phyloP scores from a whole-genome alignment of 176 grass and related monocot genomes.

The Bromus sterilis region DNA sequence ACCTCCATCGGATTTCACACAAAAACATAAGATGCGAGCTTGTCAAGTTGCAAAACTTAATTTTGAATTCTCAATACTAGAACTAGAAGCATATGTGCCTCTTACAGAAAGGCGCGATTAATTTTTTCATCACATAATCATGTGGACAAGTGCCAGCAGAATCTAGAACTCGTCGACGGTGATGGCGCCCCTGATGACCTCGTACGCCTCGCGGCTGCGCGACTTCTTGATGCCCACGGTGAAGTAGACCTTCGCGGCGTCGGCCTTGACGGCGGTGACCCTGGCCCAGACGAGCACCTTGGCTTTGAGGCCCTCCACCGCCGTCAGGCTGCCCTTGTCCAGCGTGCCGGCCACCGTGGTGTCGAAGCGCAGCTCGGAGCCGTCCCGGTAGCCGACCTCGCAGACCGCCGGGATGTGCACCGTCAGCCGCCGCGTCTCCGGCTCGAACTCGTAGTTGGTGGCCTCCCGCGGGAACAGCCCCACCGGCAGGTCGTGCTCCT shows the following conservation, averaged over 20 bases:
- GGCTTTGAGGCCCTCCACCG: slow-evolving; percentile 84
- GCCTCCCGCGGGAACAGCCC: slow-evolving; percentile 81
- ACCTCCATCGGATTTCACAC: too few relatives aligned
- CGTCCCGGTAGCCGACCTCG: slow-evolving; percentile 85
- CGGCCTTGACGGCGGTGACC: slow-evolving; percentile 67
- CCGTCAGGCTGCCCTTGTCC: slow-evolving; percentile 51
- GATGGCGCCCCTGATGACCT: slow-evolving; percentile 56
- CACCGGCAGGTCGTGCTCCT: slow-evolving; percentile 62
- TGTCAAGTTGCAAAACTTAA: not conserved
- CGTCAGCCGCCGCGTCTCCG: slow-evolving; percentile 67
- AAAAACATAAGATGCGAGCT: not conserved
- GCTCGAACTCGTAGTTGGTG: slow-evolving; percentile 79
- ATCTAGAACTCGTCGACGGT: slow-evolving; percentile 61
- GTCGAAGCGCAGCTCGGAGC: slow-evolving; percentile 73
- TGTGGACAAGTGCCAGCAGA: not conserved
- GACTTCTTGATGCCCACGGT: slow-evolving; percentile 71
- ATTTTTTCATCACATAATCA: slow-evolving; percentile 8
- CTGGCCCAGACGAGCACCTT: slow-evolving; percentile 89
- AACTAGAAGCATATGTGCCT: not conserved
- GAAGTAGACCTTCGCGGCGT: slow-evolving; percentile 75
- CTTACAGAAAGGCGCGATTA: not conserved
- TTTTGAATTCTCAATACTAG: not conserved
- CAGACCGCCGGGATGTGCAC: slow-evolving; percentile 75
- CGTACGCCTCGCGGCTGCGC: slow-evolving; percentile 62
- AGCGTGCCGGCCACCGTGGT: slow-evolving; percentile 51